Evolutionary conservation across 768 basidiomycete genomes (phyloP), one percentile per base, ranked within the genome.

Genomic region (Sporobolomyces pararoseus): DNA sequence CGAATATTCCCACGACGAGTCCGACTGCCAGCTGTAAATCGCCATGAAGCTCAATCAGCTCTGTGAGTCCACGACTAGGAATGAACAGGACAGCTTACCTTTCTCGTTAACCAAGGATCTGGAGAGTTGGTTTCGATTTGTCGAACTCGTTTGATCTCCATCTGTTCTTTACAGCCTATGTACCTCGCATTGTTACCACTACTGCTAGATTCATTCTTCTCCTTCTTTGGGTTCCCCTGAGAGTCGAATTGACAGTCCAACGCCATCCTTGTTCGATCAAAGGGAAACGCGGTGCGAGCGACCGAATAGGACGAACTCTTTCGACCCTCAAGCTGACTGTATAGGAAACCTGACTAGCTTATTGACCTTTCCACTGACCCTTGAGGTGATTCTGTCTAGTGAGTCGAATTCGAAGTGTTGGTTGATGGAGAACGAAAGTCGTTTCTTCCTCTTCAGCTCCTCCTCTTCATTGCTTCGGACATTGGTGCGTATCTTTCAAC

Each of bases 171-270:
- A 46, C 53, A 42, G n/a, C 68, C 53, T 4, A 70, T 35, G 27
- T 69, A 47, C 37, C 32, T 10, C 27, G 44, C 46, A 44, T 61
- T 42, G 3, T 50, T n/a, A 25, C 23, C n/a, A n/a, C n/a, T n/a
- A n/a, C n/a, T n/a, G n/a, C n/a, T n/a, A n/a, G n/a, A n/a, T n/a
- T n/a, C n/a, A n/a, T n/a, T 3, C 27, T 39, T 29, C 37, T 29
- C 27, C 29, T 21, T 53, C 3, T 49, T n/a, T 2, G 71, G 58
- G 13, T 57, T 17, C 1, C 59, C 59, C 16, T 57, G 31, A 0
- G 31, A 7, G n/a, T 61, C 67, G 58, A 73, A 47, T 39, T 65
- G 68, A 50, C 68, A 73, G 54, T 73, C 68, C 57, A 69, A 65
- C 35, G 35, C 23, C 66, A 73, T 69, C n/a, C n/a, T n/a, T n/a